A percentile compares a stretch with the other conserved stretches of the same genome.
Conservation (phyloP, 768 basidiomycete genomes). For the Tricholoma matsutake region DNA sequence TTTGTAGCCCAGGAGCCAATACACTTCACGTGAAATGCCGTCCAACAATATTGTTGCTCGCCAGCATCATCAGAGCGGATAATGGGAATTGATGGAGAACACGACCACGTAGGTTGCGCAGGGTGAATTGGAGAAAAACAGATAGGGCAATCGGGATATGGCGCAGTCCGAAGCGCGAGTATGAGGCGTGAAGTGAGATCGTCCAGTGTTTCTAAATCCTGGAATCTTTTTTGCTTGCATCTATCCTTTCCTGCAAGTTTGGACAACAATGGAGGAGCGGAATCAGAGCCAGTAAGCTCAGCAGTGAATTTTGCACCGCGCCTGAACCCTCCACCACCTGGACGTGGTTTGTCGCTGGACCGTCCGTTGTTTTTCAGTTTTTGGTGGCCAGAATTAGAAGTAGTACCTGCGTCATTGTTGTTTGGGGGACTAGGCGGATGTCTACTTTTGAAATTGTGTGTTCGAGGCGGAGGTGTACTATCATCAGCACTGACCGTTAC, state of each 20-base stretch:
- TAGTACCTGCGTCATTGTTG: background rate
- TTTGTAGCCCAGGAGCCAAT: slow-evolving; percentile 86
- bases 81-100: slow-evolving; percentile 60
- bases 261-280: slow-evolving; percentile 1
- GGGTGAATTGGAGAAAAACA: slow-evolving; percentile 83
- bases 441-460: slow-evolving; percentile 2
- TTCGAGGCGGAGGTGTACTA: background rate
- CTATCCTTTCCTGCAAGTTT: slow-evolving; percentile 6
- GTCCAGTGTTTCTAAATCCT: slow-evolving; percentile 28
- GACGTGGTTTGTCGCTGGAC: background rate
- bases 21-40: slow-evolving; percentile 87
- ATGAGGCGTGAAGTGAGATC: slow-evolving; percentile 77
- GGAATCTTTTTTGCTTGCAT: slow-evolving; percentile 4
- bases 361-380: background rate
- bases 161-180: slow-evolving; percentile 60
- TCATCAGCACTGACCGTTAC: background rate
- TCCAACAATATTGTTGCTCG: slow-evolving; percentile 75
- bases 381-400: background rate
- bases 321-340: slow-evolving; percentile 4
- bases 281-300: slow-evolving; percentile 26
- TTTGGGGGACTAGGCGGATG: slow-evolving; percentile 2
- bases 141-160: slow-evolving; percentile 77
- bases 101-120: slow-evolving; percentile 83
- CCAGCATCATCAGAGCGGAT: slow-evolving; percentile 28
- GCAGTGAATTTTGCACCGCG: slow-evolving; percentile 37